Evolutionary conservation across 2,329 filamentous ascomycete genomes (phyloP), one percentile per base, ranked within the genome.

Genomic region (Xylariaceae sp.): DNA sequence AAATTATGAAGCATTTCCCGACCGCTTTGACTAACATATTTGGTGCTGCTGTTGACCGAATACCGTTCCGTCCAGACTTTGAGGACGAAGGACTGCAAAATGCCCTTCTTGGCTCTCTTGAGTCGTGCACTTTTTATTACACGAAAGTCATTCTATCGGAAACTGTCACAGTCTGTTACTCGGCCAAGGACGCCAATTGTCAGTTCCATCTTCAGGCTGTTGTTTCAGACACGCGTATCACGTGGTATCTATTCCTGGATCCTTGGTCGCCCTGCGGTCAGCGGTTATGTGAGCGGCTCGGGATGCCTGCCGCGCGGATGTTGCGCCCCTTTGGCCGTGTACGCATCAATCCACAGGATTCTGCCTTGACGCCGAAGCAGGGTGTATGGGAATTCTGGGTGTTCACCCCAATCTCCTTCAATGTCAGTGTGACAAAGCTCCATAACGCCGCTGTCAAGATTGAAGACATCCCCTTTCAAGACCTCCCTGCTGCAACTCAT

Each of bases 201-300:
- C 19, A 46, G 9, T 65, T 67, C 29, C 42, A 57, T 22, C 52
- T 68, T 13, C 58, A 61, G 47, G 61, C 58, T 12, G 53, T 58
- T 26, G 42, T 65, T 30, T 60, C 55, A 10, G 60, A 62, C 12
- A 26, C 36, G 9, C 55, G 51, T 3, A 30, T 68, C 13, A 57
- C 53, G 21, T 68, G 66, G 66, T 64, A 66, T 52, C 45, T 68
- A 6, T 59, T 46, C 32, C 29, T 61, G 29, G 54, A 57, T 32
- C 54, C 56, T 30, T 61, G 55, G 57, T 58, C 50, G 9, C 12
- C 1, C 34, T 29, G 34, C n/a, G 53, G 57, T 18, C 18, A 49
- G 42, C 13, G n/a, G 21, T 19, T 57, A n/a, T 49, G 49, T 7
- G 39, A 53, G 21, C 29, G 9, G 3, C 47, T 57, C 7, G 32